These are phyloP conservation scores for Penicillium soppii DNA, from an alignment of 495 filamentous ascomycete species.

Conservation along the genomic window DNA sequence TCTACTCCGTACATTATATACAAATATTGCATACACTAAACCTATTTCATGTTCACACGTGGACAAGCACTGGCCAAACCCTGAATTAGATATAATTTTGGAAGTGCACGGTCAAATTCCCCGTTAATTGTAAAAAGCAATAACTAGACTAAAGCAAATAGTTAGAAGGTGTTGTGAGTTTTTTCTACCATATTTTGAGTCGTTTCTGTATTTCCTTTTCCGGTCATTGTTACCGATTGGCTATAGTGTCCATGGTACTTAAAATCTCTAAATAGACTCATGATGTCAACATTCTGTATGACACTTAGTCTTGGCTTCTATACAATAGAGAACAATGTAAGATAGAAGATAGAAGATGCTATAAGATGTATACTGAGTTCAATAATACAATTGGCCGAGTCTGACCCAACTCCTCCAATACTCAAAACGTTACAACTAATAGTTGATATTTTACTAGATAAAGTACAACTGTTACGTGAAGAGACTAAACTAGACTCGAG, in stretches of 20 bases:
- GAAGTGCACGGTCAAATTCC: too few species aligned
- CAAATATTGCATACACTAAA: too few species aligned
- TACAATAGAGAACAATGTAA: not conserved
- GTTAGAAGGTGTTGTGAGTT: not conserved
- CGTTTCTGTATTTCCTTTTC: constrained; percentile 2
- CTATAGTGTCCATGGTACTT: not conserved
- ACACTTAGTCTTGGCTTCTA: not conserved
- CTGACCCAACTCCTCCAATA: not conserved
- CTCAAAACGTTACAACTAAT: not conserved
- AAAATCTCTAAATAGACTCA: not conserved
- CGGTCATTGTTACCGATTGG: not conserved
- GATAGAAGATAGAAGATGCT: not conserved
- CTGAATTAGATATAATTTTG: constrained; percentile 3
- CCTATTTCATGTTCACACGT: not conserved
- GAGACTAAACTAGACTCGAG: constrained; percentile 23
- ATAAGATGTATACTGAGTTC: too few species aligned
- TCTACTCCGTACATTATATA: too few species aligned
- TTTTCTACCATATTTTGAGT: not conserved
- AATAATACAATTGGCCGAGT: not conserved
- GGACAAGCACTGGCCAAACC: constrained; percentile 17
- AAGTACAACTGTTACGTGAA: constrained; percentile 24
- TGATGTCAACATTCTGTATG: constrained; percentile 16
- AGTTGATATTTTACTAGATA: not conserved
- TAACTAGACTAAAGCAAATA: not conserved
- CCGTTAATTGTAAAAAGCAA: too few species aligned